A percentile compares a stretch with the other conserved stretches of the same genome.
Evolutionary conservation across 805 yeast species (phyloP).

Genomic region (Zygoascus ofunaensis): DNA sequence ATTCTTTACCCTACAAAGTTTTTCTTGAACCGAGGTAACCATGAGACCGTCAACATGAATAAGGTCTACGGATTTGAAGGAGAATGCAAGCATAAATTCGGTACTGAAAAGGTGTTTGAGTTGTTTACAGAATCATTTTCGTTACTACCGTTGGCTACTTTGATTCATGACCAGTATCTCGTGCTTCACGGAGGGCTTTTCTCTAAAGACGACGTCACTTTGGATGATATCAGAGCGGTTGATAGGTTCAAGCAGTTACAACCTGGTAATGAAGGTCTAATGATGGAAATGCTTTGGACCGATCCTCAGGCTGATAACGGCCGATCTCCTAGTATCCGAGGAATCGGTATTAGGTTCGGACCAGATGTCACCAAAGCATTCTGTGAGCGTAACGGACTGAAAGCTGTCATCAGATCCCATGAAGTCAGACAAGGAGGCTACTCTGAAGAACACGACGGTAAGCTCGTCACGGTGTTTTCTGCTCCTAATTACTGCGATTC

Average conservation of each 20-base stretch:
- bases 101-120: slow-evolving; percentile 60
- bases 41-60: slow-evolving; percentile 95
- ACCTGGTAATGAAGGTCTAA: slow-evolving; percentile 85
- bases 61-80: slow-evolving; percentile 93
- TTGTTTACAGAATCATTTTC: slow-evolving; percentile 83
- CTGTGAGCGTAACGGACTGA: slow-evolving; percentile 59
- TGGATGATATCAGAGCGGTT: slow-evolving; percentile 64
- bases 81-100: slow-evolving; percentile 84
- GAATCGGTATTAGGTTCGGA: slow-evolving; percentile 93
- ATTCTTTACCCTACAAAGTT: slow-evolving; percentile 60
- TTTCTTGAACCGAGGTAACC: slow-evolving; percentile 87
- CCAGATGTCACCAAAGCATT: slow-evolving; percentile 84
- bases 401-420: slow-evolving; percentile 84
- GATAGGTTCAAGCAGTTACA: slow-evolving; percentile 61
- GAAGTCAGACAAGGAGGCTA: slow-evolving; percentile 92
- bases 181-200: slow-evolving; percentile 96
- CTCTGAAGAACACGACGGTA: slow-evolving; percentile 77
- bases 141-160: slow-evolving; percentile 74
- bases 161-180: slow-evolving; percentile 68
- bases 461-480: slow-evolving; percentile 86
- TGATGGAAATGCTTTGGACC: slow-evolving; percentile 96
- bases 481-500: slow-evolving; percentile 97
- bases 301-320: slow-evolving; percentile 83
- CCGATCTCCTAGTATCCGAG: slow-evolving; percentile 82
- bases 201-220: slow-evolving; percentile 59